Evolutionary conservation across 805 yeast species (phyloP), one percentile per base, ranked within the genome.

Genomic region (Saccharomycopsis selenospora): DNA sequence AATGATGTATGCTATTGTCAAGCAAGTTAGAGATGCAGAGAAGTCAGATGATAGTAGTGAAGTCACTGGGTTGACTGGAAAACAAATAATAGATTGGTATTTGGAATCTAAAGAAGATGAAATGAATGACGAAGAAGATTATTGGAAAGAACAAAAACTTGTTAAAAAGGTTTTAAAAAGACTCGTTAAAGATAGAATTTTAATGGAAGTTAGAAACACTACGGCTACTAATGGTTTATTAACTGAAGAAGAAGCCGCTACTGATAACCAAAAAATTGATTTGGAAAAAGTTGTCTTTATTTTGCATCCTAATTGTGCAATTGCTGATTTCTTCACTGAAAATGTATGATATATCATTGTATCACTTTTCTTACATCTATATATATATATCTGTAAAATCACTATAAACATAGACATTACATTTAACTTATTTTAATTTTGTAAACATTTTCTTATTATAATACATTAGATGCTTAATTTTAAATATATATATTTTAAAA

Each of bases 241-340:
- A 17, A 59, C 58, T 25, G 69, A 68, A 36, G 73, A 65, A 26
- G 66, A 62, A 7, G 57, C 47, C 14, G 54, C 50, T 3, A 18
- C 55, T 3, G 47, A 50, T 10, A 58, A 56, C 2, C 36, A 52
- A 59, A 51, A 55, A 55, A 48, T 65, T 56, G 38, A 57, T 26
- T 40, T 36, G 49, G 63, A 62, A 52, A 56, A 66, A 47, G 55
- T 70, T 50, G 68, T 76, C 13, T 78, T 74, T 54, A 77, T 77
- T 28, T 64, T 78, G 48, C 95, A 87, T 68, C 96, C 96, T 48
- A 87, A 87, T 64, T 84, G 90, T 67, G 85, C 89, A 14, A 77
- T 85, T 50, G 72, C 82, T 55, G 95, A 85, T 56, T 62, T 58
- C 52, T 59, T 56, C 45, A 55, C 51, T 3, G 62, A 58, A 6